Percentiles rank a stretch among this genome's conserved stretches.
Evolutionary conservation across 164 flowering plant species (phyloP).

Genomic region (Stephania japonica): DNA sequence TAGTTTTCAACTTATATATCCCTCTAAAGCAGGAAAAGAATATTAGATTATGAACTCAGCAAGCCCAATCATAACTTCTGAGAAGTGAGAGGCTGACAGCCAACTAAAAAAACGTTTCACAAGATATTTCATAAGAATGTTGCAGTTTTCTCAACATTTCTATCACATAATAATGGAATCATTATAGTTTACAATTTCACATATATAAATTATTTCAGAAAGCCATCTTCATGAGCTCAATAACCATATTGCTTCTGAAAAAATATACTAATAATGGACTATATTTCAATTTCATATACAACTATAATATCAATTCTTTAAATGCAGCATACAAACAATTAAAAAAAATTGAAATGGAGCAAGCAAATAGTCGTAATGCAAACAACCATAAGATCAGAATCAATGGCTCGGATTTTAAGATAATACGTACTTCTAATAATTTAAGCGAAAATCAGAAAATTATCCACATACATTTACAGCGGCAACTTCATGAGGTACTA

Average conservation of each 20-base stretch:
- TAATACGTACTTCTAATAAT: not conserved
- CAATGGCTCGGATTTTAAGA: not conserved
- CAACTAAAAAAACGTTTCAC: not conserved
- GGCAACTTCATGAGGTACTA: conserved; percentile 74
- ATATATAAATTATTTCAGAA: not conserved
- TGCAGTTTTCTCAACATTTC: not conserved
- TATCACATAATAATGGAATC: not conserved
- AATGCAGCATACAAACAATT: not conserved
- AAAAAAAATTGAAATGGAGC: not conserved
- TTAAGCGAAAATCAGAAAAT: not conserved
- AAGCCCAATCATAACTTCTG: not conserved
- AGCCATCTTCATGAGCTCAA: not conserved
- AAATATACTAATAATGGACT: not conserved
- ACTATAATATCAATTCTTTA: not conserved
- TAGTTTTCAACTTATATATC: not conserved
- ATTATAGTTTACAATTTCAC: not conserved
- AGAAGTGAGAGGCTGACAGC: not conserved
- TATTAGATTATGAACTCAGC: not conserved
- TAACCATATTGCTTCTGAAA: not conserved
- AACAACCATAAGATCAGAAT: not conserved
- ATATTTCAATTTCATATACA: not conserved
- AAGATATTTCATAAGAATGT: not conserved
- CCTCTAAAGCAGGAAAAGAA: not conserved
- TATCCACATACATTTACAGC: conserved; percentile 45
- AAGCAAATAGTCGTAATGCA: not conserved